Percentiles rank a stretch among this genome's conserved stretches.
Evolutionary conservation across 1,139 yeast genomes (phyloP).

Genomic region (Blastobotrys arbuscula): DNA sequence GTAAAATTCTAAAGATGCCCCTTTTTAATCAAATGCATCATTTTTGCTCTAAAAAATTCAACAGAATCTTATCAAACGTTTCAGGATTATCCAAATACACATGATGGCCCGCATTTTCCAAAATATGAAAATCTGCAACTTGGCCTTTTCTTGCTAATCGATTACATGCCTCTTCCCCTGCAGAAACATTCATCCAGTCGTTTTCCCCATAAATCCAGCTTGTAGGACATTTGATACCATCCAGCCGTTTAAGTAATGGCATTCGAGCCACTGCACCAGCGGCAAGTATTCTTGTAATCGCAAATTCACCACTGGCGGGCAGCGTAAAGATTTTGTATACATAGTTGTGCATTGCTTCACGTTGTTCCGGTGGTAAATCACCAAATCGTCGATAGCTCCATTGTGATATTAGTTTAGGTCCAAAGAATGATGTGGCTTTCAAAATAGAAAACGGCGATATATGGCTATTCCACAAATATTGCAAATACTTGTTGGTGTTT

Average conservation of each 20-base stretch:
- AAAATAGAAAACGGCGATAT: constrained; percentile 35
- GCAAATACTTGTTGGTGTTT: constrained; percentile 12
- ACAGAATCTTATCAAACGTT: constrained; percentile 49
- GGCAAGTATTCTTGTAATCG: constrained; percentile 55
- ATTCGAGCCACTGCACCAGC: constrained; percentile 68
- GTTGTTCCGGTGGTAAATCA: constrained; percentile 25
- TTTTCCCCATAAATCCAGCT: constrained; percentile 69
- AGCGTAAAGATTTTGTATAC: constrained; percentile 54
- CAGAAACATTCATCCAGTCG: constrained; percentile 81
- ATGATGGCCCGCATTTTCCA: constrained; percentile 69
- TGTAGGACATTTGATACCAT: constrained; percentile 28
- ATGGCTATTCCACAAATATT: constrained; percentile 35
- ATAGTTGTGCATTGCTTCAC: constrained; percentile 44
- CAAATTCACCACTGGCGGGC: constrained; percentile 59
- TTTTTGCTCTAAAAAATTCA: constrained; percentile 33
- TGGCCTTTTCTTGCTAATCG: constrained; percentile 20
- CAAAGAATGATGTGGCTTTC: constrained; percentile 33
- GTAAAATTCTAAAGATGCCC: neutral
- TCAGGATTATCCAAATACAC: constrained; percentile 66
- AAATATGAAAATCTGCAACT: constrained; percentile 39
- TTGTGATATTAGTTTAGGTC: constrained; percentile 34
- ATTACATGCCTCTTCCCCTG: constrained; percentile 53
- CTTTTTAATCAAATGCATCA: neutral
- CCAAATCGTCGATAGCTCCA: constrained; percentile 37
- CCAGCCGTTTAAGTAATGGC: constrained; percentile 63